Evolutionary conservation across 2,329 filamentous ascomycete genomes (phyloP).

Genomic region (Trichoderma asperellum): DNA sequence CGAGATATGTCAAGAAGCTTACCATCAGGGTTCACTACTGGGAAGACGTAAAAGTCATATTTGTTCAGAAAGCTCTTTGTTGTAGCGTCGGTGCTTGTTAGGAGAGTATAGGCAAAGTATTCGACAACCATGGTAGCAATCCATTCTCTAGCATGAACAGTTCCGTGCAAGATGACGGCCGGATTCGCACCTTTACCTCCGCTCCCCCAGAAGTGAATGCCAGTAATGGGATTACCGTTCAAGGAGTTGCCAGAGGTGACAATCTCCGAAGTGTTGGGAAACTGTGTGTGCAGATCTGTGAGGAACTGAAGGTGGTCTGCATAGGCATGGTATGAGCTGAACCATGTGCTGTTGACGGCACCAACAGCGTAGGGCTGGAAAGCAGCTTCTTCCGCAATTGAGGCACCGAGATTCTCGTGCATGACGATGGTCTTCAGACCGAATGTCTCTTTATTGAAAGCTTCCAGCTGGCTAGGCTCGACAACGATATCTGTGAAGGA

Average conservation of each 20-base stretch:
- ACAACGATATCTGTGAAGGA: conserved; percentile 49
- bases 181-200: conserved; percentile 51
- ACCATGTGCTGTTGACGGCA: conserved; percentile 47
- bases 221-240: conserved; percentile 61
- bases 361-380: conserved; percentile 34
- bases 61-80: conserved; percentile 56
- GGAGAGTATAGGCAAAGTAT: conserved; percentile 55
- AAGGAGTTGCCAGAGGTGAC: conserved; percentile 53
- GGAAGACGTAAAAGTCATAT: conserved; percentile 69
- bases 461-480: conserved; percentile 40
- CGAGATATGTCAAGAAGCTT: conserved; percentile 27
- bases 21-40: conserved; percentile 65
- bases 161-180: conserved; percentile 60
- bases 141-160: conserved; percentile 65
- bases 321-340: conserved; percentile 58
- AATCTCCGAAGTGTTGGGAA: conserved; percentile 52
- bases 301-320: conserved; percentile 55
- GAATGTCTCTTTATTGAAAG: conserved; percentile 40
- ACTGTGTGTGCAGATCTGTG: conserved; percentile 47
- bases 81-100: conserved; percentile 48
- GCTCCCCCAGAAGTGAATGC: conserved; percentile 59
- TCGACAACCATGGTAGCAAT: conserved; percentile 60
- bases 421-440: conserved; percentile 42
- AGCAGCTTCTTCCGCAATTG: conserved; percentile 43
- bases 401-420: conserved; percentile 47